phyloP scores from a whole-genome alignment of 225 moss, liverwort and hornwort species.

The Sphagnum contortum region DNA sequence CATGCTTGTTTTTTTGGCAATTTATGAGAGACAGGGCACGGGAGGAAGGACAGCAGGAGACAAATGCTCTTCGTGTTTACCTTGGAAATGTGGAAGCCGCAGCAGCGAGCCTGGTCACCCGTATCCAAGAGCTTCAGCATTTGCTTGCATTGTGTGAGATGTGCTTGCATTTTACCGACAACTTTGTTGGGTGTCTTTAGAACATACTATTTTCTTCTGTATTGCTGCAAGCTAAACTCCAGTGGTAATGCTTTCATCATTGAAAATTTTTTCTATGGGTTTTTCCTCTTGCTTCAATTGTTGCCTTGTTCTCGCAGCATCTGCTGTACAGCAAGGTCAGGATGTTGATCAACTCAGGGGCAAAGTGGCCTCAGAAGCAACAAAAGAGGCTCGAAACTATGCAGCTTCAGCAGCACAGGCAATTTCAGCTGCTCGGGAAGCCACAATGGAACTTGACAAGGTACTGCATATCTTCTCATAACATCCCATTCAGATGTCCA shows the following conservation, averaged over 20 bases:
- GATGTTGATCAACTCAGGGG: conserved; percentile 54
- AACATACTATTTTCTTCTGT: too few relatives aligned
- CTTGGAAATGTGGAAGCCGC: conserved; percentile 55
- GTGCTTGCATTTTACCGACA: background rate
- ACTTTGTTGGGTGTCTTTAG: too few relatives aligned
- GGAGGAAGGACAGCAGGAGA: conserved; percentile 50
- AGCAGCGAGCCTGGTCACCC: conserved; percentile 48
- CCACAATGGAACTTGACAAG: conserved; percentile 71
- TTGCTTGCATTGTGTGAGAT: conserved; percentile 40
- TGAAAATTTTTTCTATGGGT: too few relatives aligned
- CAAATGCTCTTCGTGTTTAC: conserved; percentile 40
- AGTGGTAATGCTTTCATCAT: too few relatives aligned
- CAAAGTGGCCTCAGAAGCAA: conserved; percentile 29
- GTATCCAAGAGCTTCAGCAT: conserved; percentile 55
- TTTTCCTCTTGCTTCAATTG: too few relatives aligned
- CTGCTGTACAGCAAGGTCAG: conserved; percentile 40
- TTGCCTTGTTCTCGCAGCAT: conserved; percentile 13
- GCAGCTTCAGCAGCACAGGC: conserved; percentile 40
- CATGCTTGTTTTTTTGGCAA: too few relatives aligned
- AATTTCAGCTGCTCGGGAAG: conserved; percentile 47
- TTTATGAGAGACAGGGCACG: conserved; percentile 30
- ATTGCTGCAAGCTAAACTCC: too few relatives aligned
- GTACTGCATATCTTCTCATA: conserved; percentile 6
- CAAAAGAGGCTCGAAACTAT: conserved; percentile 41
- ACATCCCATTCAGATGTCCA: background rate